Percentiles rank a stretch among this genome's conserved stretches.
Conservation (phyloP, 352 stramenopile species). For the Phytophthora tentaculata region DNA sequence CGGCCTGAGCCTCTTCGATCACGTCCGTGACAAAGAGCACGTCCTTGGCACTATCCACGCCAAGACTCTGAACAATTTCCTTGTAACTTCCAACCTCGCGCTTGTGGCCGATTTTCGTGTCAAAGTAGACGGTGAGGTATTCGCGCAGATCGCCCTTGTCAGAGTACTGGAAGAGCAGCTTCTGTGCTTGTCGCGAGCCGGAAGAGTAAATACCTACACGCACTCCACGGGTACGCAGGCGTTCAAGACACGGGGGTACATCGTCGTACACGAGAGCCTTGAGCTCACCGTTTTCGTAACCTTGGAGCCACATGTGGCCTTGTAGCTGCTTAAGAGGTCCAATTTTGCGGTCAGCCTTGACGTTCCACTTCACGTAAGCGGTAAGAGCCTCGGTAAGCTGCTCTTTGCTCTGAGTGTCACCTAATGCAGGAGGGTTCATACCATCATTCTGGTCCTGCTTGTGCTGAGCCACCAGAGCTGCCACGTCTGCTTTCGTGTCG, state of each 20-base stretch:
- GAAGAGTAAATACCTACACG: constrained; percentile 95
- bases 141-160: constrained; percentile 80
- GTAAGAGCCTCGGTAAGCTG: constrained; percentile 46
- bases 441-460: constrained; percentile 44
- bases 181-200: constrained; percentile 88
- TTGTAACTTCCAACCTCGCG: constrained; percentile 71
- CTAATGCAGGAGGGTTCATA: constrained; percentile 36
- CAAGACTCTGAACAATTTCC: constrained; percentile 85
- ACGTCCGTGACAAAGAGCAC: constrained; percentile 92
- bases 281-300: constrained; percentile 88
- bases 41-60: constrained; percentile 76
- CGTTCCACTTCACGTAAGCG: constrained; percentile 77
- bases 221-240: constrained; percentile 74
- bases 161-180: constrained; percentile 88
- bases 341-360: constrained; percentile 83
- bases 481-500: constrained; percentile 57
- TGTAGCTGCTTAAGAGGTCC: constrained; percentile 91
- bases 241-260: constrained; percentile 84
- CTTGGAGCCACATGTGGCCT: constrained; percentile 90
- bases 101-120: constrained; percentile 87
- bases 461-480: constrained; percentile 55
- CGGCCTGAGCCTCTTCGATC: constrained; percentile 85
- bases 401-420: constrained; percentile 26
- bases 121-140: constrained; percentile 85
- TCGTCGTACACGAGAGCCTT: constrained; percentile 93